These are phyloP conservation scores for Hortiboletus campestris DNA, from an alignment of 768 basidiomycete species.

Conservation along the genomic window DNA sequence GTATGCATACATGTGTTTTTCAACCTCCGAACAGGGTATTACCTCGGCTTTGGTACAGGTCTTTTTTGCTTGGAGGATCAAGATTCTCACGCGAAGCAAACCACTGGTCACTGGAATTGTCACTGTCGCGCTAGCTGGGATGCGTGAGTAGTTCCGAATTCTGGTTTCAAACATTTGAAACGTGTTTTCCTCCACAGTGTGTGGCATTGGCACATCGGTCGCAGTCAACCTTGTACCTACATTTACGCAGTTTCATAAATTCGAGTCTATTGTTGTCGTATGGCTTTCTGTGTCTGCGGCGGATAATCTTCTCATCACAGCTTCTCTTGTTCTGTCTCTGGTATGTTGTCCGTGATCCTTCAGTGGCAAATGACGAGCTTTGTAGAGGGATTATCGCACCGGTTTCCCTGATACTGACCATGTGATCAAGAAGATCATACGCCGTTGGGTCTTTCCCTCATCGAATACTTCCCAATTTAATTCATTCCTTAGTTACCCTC, in stretches of 20 bases:
- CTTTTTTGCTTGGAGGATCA: conserved; percentile 31
- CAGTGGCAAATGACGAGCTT: background rate
- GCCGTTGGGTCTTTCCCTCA: conserved; percentile 16
- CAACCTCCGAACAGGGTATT: conserved; percentile 18
- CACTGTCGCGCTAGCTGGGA: conserved; percentile 16
- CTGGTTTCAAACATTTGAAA: background rate
- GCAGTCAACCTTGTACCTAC: conserved; percentile 27
- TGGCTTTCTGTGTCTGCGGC: conserved; percentile 48
- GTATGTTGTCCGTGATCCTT: conserved; percentile 28
- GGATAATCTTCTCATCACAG: conserved; percentile 48
- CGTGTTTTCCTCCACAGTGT: conserved; percentile 19
- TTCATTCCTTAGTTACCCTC: conserved; percentile 32
- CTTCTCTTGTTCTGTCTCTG: conserved; percentile 40
- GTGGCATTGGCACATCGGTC: conserved; percentile 31
- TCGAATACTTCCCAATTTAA: background rate
- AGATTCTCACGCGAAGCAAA: conserved; percentile 14
- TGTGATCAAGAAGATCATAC: conserved; percentile 36
- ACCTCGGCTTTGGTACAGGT: conserved; percentile 27
- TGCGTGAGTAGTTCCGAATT: conserved; percentile 12
- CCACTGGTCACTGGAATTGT: conserved; percentile 11
- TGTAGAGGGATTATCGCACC: conserved; percentile 36
- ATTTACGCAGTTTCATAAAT: conserved; percentile 30
- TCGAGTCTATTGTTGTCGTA: conserved; percentile 30
- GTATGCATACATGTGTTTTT: background rate
- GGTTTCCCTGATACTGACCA: conserved; percentile 39